phyloP scores from a whole-genome alignment of 192 early-diverging fungal species.

The Coemansia sp. region DNA sequence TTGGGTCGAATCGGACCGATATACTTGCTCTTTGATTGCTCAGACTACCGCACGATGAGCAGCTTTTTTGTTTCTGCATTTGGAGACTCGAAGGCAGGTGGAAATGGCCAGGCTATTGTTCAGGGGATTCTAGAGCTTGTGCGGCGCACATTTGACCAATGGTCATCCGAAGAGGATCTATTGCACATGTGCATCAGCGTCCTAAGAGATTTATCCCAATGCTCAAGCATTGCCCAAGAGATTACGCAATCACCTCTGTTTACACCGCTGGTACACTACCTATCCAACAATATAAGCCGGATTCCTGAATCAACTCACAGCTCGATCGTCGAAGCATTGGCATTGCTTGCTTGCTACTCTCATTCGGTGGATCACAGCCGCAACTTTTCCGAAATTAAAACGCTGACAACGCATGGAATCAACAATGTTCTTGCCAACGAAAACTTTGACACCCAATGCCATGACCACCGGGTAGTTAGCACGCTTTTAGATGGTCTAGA shows the following conservation, averaged over 20 bases:
- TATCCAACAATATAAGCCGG: conserved; percentile 31
- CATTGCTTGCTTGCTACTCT: conserved; percentile 38
- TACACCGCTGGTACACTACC: conserved; percentile 29
- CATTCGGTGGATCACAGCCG: conserved; percentile 25
- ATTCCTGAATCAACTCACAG: conserved; percentile 51
- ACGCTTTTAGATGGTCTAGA: conserved; percentile 46
- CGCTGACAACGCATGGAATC: conserved; percentile 26
- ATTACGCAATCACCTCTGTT: conserved; percentile 34
- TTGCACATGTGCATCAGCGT: conserved; percentile 46
- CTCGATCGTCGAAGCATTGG: conserved; percentile 44
- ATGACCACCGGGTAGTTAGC: conserved; percentile 29
- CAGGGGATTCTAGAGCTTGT: conserved; percentile 32
- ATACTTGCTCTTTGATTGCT: conserved; percentile 35
- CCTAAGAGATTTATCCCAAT: conserved; percentile 37
- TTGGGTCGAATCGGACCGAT: conserved; percentile 46
- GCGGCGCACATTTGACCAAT: conserved; percentile 37
- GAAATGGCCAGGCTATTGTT: conserved; percentile 26
- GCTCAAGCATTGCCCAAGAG: conserved; percentile 31
- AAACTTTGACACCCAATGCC: conserved; percentile 8
- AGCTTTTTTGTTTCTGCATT: conserved; percentile 30
- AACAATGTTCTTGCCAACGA: conserved; percentile 8
- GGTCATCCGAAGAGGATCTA: conserved; percentile 47
- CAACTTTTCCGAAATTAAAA: conserved; percentile 35
- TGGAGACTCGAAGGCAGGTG: conserved; percentile 27
- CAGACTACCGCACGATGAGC: conserved; percentile 36